phyloP scores from a whole-genome alignment of 148 eudicot species.

The Camellia sinensis region DNA sequence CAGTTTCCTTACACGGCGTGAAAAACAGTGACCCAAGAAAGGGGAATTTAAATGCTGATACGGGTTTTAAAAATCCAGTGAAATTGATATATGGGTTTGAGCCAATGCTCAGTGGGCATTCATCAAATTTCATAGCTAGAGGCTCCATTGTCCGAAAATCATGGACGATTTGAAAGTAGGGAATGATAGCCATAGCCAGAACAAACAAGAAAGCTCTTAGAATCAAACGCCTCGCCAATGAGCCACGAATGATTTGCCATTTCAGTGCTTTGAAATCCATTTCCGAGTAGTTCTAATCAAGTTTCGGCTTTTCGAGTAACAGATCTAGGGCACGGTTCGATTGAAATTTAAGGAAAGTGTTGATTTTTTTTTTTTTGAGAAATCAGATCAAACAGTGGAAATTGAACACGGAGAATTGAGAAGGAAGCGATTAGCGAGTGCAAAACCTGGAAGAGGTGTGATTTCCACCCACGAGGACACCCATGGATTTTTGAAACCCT shows the following conservation, averaged over 20 bases:
- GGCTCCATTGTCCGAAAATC: constrained; percentile 42
- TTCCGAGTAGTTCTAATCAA: not conserved
- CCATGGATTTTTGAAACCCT: constrained; percentile 76
- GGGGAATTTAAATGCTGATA: constrained; percentile 30
- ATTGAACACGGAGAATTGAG: constrained; percentile 11
- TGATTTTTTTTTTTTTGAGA: not conserved
- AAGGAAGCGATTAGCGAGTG: constrained; percentile 52
- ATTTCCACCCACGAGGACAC: constrained; percentile 98
- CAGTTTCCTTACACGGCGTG: constrained; percentile 28
- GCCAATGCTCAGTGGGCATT: constrained; percentile 39
- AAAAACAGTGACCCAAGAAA: constrained; percentile 12
- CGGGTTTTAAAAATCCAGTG: constrained; percentile 32
- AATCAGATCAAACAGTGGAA: constrained; percentile 10
- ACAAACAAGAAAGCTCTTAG: constrained; percentile 48
- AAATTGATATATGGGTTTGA: constrained; percentile 20
- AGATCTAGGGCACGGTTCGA: constrained; percentile 8
- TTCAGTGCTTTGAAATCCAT: constrained; percentile 55
- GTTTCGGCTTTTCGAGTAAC: not conserved
- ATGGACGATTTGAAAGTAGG: constrained; percentile 50
- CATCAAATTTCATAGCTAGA: constrained; percentile 22
- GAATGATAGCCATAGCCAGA: constrained; percentile 42
- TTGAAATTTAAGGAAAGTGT: not conserved
- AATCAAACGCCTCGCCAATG: constrained; percentile 50
- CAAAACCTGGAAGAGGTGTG: constrained; percentile 99
- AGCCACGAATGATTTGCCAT: constrained; percentile 72